Conservation (phyloP, 2,329 filamentous ascomycete genomes). For the Zymoseptoria ardabiliae region DNA sequence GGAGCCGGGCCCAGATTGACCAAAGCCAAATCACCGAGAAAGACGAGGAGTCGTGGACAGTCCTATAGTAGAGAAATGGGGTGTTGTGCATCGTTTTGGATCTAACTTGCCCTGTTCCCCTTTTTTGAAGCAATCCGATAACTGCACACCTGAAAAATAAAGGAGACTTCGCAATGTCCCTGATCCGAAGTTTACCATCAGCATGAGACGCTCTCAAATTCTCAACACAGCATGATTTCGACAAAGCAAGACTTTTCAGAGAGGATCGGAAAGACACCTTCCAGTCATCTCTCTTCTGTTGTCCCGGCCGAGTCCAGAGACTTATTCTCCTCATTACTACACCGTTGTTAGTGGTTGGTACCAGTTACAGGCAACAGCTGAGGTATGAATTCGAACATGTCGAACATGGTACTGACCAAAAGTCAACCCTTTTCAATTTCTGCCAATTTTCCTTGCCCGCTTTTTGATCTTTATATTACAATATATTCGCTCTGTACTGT, state of each 20-base stretch:
- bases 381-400: not conserved
- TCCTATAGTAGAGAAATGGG: not conserved
- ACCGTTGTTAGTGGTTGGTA: not conserved
- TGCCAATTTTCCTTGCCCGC: not conserved
- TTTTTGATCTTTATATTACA: not conserved
- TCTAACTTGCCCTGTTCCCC: not conserved
- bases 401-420: not conserved
- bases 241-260: not conserved
- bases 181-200: not conserved
- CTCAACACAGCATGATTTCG: not conserved
- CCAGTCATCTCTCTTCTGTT: not conserved
- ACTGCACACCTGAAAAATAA: not conserved
- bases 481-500: not conserved
- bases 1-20: not conserved
- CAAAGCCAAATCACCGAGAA: not conserved
- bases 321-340: not conserved
- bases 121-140: not conserved
- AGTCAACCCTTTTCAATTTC: not conserved
- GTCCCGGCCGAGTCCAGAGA: not conserved
- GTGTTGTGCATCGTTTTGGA: not conserved
- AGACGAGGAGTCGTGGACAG: not conserved
- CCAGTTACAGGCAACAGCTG: not conserved
- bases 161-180: not conserved
- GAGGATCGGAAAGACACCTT: not conserved
- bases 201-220: not conserved